Base-by-base conservation (phyloP, 2,329 filamentous ascomycete species). In the Verticillium nubilum region DNA sequence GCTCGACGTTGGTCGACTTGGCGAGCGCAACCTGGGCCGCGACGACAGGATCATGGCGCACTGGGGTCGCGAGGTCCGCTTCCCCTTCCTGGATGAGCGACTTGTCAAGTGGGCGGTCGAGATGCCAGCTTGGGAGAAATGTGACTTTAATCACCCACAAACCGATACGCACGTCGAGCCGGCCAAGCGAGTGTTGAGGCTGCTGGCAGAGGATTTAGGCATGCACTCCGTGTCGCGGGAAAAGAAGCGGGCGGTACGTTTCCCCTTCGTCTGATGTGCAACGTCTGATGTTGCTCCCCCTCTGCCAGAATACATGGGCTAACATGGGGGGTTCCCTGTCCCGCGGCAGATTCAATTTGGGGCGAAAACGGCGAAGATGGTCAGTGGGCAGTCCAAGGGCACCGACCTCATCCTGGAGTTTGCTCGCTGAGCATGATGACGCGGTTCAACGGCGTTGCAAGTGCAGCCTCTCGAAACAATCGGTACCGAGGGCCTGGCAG, bases 21-120 rank as follows among this genome's bases (percentile, higher is more conserved):
- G 94, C 1, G 92, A 95, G 74, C 86, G 95, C n/a, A 99, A 99
- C 65, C 82, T 99, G 7, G 96, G 95, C 4, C 87, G 95, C 10
- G 95, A 99, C 69, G 96, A 99, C 73, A 85, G 95, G 26, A 89
- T 93, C 19, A 91, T 97, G 73, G 88, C 91, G 2, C 85, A 96
- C 69, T 98, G 93, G 90, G 86, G 90, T 15, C 88, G 88, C 62
- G 95, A 99, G 74, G 90, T 90, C 31, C 85, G 95, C 35, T 97
- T 96, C 69, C 95, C 96, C 0, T 99, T 86, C 68, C 82, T 99
- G 0, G 95, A 98, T 62, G 95, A 99, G 73, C 79, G 84, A 2
- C 82, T 99, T 52, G 87, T 97, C n/a, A 80, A 80, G 27, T 95
- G 92, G 85, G 90, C 91, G 6, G 82, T 98, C 27, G 79, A 78